phyloP scores from a whole-genome alignment of 345 rosid genomes.

The Clarkia xantiana region DNA sequence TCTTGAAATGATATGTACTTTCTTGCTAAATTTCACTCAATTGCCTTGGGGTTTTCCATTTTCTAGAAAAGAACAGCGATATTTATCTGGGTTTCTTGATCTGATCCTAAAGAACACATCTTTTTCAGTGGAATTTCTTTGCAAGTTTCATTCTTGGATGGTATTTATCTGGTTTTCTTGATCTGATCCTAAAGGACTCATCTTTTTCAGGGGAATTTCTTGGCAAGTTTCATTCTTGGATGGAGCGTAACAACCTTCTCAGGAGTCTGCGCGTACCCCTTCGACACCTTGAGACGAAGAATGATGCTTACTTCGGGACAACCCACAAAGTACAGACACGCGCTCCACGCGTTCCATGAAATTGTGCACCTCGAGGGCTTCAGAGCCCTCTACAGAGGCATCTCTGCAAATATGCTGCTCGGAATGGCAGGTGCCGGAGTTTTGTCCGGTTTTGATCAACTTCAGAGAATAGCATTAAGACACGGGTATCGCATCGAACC shows the following conservation, averaged over 20 bases:
- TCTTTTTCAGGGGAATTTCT: slow-evolving; percentile 56
- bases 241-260: slow-evolving; percentile 87
- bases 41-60: too few species aligned
- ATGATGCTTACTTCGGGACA: slow-evolving; percentile 97
- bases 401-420: slow-evolving; percentile 86
- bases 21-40: too few species aligned
- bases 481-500: slow-evolving; percentile 24
- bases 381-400: slow-evolving; percentile 58
- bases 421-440: slow-evolving; percentile 95
- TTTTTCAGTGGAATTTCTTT: slow-evolving; percentile 62
- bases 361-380: slow-evolving; percentile 56
- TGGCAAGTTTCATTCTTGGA: slow-evolving; percentile 78
- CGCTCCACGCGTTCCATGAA: slow-evolving; percentile 53
- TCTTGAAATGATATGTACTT: too few species aligned
- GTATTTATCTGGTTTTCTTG: too few species aligned
- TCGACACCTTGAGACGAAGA: slow-evolving; percentile 75
- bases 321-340: slow-evolving; percentile 41
- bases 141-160: slow-evolving; percentile 87
- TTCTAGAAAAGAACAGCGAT: too few species aligned
- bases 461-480: slow-evolving; percentile 47
- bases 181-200: not conserved
- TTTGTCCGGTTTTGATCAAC: slow-evolving; percentile 83
- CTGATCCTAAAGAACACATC: not conserved
- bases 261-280: slow-evolving; percentile 82
- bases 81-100: too few species aligned